Conservation (phyloP, 2,329 filamentous ascomycete genomes). For the Ampelomyces quisqualis region DNA sequence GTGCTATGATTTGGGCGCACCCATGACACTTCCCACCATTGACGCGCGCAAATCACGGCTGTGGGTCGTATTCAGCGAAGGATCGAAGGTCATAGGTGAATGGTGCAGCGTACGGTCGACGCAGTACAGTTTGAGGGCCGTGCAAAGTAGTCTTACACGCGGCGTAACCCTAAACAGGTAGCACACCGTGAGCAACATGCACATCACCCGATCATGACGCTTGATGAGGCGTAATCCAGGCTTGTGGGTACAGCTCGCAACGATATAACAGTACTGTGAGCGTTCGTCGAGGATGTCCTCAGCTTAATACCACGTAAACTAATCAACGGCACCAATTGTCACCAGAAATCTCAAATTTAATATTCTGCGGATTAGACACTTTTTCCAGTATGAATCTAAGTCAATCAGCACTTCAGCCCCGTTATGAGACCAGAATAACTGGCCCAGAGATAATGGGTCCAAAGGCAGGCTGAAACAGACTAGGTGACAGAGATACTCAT, state of each 20-base stretch:
- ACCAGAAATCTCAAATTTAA: neutral
- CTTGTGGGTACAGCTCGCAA: neutral
- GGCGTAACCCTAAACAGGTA: constrained; percentile 2
- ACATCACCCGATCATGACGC: constrained; percentile 3
- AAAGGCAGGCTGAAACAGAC: constrained; percentile 1
- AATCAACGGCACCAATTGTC: neutral
- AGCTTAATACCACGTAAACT: neutral
- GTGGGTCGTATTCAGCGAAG: neutral
- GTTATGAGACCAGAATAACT: neutral
- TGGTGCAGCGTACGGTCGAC: constrained; percentile 1
- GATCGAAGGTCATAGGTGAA: neutral
- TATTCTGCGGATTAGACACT: too few species aligned
- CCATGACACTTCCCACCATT: neutral
- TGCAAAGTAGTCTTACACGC: constrained; percentile 1
- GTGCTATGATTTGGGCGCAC: neutral
- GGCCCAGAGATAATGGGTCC: neutral
- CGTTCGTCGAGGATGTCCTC: neutral
- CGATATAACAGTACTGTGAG: constrained; percentile 1
- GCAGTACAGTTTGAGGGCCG: neutral
- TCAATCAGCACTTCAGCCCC: neutral
- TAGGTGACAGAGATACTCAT: neutral
- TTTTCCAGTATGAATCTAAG: neutral
- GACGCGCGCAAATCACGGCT: neutral
- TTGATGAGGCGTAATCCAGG: neutral
- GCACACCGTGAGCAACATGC: constrained; percentile 2